A percentile compares a stretch with the other conserved stretches of the same genome.
These are phyloP conservation scores for Lithohypha guttulata DNA, from an alignment of 2,329 filamentous ascomycete genomes.

Conservation along the genomic window DNA sequence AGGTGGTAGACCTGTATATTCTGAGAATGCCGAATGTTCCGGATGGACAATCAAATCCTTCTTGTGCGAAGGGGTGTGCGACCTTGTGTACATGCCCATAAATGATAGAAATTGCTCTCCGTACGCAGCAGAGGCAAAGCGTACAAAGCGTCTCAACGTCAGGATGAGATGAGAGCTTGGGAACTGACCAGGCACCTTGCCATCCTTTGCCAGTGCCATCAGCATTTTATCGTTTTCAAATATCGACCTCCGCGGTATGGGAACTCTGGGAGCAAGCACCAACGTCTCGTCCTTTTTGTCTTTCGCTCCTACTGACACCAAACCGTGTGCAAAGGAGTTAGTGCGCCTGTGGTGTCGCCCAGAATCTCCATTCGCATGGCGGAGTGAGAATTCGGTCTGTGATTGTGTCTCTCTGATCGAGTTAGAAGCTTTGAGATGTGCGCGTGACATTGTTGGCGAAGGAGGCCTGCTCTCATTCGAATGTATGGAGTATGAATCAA, in stretches of 20 bases:
- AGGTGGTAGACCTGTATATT: slow-evolving; percentile 34
- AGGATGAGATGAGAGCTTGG: slow-evolving; percentile 36
- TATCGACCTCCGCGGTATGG: slow-evolving; percentile 32
- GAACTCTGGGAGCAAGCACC: slow-evolving; percentile 28
- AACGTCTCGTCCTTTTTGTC: slow-evolving; percentile 35
- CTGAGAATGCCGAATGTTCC: slow-evolving; percentile 37
- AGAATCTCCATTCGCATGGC: slow-evolving; percentile 23
- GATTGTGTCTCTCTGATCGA: slow-evolving; percentile 33
- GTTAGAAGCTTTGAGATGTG: slow-evolving; percentile 34
- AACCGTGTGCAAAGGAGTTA: slow-evolving; percentile 33
- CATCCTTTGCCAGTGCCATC: slow-evolving; percentile 33
- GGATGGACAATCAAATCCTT: slow-evolving; percentile 27
- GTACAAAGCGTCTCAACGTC: slow-evolving; percentile 36
- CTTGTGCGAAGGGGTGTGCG: slow-evolving; percentile 19
- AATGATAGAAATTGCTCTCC: slow-evolving; percentile 36
- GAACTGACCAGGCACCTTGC: slow-evolving; percentile 36
- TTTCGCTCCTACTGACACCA: slow-evolving; percentile 36
- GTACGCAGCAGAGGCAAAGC: slow-evolving; percentile 39
- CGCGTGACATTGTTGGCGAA: slow-evolving; percentile 30
- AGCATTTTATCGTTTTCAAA: slow-evolving; percentile 37
- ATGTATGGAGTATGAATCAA: slow-evolving; percentile 33
- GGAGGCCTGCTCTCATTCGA: slow-evolving; percentile 27
- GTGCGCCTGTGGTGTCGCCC: slow-evolving; percentile 25
- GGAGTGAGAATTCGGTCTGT: slow-evolving; percentile 29
- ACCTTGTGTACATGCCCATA: slow-evolving; percentile 28